phyloP scores from a whole-genome alignment of 306 rosid genomes.

The Benincasa hispida region DNA sequence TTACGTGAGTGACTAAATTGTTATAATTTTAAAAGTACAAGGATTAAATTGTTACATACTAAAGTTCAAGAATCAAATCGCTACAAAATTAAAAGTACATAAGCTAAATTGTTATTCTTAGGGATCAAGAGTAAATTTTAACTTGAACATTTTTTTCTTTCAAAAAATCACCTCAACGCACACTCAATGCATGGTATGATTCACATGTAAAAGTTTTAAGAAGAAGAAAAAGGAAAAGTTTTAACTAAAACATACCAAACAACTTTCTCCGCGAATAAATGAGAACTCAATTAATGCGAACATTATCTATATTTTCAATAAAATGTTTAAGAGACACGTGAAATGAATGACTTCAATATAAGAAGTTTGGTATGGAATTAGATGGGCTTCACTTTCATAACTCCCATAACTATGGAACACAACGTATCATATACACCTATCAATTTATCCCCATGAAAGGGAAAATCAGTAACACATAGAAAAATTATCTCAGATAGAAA shows the following conservation, averaged over 20 bases:
- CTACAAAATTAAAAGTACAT: too few relatives aligned
- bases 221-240: neutral
- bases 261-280: neutral
- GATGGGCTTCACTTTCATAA: neutral
- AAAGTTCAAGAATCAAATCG: too few relatives aligned
- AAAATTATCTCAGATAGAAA: too few relatives aligned
- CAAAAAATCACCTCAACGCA: neutral
- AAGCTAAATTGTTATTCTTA: too few relatives aligned
- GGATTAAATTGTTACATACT: too few relatives aligned
- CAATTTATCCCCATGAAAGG: neutral
- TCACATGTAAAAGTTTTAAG: neutral
- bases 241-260: neutral
- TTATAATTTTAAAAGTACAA: too few relatives aligned
- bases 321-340: neutral
- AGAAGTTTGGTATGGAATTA: neutral
- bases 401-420: neutral
- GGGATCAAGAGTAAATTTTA: too few relatives aligned
- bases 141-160: too few relatives aligned
- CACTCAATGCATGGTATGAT: neutral
- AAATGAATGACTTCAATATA: neutral
- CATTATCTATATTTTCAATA: neutral
- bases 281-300: neutral
- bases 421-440: neutral
- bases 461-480: too few relatives aligned
- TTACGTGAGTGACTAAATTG: too few relatives aligned